Percentiles rank a stretch among this genome's conserved stretches.
phyloP scores from a whole-genome alignment of 1,284 basidiomycete genomes.

The Kalmanozyma brasiliensis region DNA sequence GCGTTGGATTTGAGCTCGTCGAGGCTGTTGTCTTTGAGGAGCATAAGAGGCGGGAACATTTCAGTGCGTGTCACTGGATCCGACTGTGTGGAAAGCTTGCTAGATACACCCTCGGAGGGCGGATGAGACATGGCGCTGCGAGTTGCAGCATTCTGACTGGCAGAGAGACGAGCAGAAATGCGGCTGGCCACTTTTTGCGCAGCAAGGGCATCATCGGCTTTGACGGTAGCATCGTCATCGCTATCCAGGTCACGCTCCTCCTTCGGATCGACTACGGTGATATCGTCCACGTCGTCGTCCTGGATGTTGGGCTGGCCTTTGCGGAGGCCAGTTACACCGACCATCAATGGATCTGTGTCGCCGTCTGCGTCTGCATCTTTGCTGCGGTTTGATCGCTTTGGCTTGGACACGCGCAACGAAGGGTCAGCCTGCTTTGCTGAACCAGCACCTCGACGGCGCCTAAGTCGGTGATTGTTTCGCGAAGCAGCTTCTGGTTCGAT shows the following conservation, averaged over 20 bases:
- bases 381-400: slow-evolving; percentile 1
- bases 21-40: slow-evolving; percentile 51
- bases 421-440: slow-evolving; percentile 3
- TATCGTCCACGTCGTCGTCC: slow-evolving; percentile 2
- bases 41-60: slow-evolving; percentile 62
- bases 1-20: slow-evolving; percentile 65
- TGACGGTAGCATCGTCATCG: slow-evolving; percentile 27
- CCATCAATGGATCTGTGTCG: slow-evolving; percentile 17
- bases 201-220: slow-evolving; percentile 19
- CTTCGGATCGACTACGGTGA: slow-evolving; percentile 9
- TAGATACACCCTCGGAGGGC: slow-evolving; percentile 27
- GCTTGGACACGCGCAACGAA: background rate
- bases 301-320: background rate
- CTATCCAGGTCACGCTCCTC: slow-evolving; percentile 6
- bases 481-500: slow-evolving; percentile 5
- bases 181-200: slow-evolving; percentile 42
- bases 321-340: background rate
- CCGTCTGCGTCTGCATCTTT: slow-evolving; percentile 3
- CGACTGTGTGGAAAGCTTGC: slow-evolving; percentile 43
- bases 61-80: slow-evolving; percentile 45
- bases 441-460: slow-evolving; percentile 10
- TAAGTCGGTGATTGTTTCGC: slow-evolving; percentile 1
- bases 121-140: slow-evolving; percentile 20
- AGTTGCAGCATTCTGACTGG: slow-evolving; percentile 4
- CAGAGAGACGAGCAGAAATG: slow-evolving; percentile 32